Evolutionary conservation across 805 yeast genomes (phyloP).

Genomic region (Kluyveromyces siamensis): DNA sequence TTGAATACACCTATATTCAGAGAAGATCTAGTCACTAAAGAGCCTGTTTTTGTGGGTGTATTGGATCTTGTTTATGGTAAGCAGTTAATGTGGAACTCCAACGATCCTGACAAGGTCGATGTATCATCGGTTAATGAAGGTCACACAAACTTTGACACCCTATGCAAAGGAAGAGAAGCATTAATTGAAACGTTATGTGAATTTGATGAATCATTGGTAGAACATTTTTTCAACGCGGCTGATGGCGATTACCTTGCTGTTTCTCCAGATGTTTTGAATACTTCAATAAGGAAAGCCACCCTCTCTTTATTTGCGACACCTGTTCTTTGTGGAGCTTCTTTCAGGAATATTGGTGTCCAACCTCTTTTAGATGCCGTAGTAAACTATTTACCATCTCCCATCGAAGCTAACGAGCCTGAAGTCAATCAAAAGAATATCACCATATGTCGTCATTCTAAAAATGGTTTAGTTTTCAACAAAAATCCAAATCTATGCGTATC

Average conservation of each 20-base stretch:
- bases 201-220: conserved; percentile 67
- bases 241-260: conserved; percentile 56
- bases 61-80: conserved; percentile 49
- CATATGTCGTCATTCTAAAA: conserved; percentile 30
- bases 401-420: conserved; percentile 51
- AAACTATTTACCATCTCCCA: conserved; percentile 74
- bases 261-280: conserved; percentile 42
- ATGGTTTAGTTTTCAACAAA: conserved; percentile 45
- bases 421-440: conserved; percentile 30
- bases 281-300: conserved; percentile 59
- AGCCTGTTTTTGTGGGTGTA: conserved; percentile 41
- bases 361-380: conserved; percentile 81
- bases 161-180: conserved; percentile 55
- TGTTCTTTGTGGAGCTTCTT: conserved; percentile 87
- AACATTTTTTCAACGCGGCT: conserved; percentile 66
- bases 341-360: conserved; percentile 88
- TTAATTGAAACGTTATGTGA: conserved; percentile 80
- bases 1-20: conserved; percentile 72
- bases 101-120: conserved; percentile 18
- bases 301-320: conserved; percentile 55
- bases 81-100: conserved; percentile 38
- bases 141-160: conserved; percentile 37
- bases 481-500: conserved; percentile 62
- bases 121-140: conserved; percentile 49
- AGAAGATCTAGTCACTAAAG: conserved; percentile 25